Conservation (phyloP, 2,329 filamentous ascomycete genomes). For the Arthrobotrys iridis region DNA sequence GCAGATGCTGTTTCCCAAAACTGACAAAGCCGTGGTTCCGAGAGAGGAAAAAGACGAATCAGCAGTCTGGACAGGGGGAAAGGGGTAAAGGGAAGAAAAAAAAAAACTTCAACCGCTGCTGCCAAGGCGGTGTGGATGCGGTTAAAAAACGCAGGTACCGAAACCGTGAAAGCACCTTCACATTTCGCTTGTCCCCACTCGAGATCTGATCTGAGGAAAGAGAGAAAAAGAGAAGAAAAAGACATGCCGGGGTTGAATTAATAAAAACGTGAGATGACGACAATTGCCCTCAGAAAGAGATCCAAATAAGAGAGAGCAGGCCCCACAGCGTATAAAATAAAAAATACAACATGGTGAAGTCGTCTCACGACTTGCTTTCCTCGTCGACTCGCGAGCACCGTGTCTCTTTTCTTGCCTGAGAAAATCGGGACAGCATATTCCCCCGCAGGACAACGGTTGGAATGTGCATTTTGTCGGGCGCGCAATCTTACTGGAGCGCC, state of each 20-base stretch:
- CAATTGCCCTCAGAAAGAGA: constrained; percentile 1
- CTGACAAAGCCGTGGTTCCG: constrained; percentile 5
- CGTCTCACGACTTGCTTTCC: not conserved
- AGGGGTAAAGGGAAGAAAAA: constrained; percentile 3
- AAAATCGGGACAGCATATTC: constrained; percentile 13
- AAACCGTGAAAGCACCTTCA: constrained; percentile 24
- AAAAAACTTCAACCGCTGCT: constrained; percentile 10
- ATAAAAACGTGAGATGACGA: constrained; percentile 27
- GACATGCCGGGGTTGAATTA: not conserved
- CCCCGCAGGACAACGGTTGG: constrained; percentile 38
- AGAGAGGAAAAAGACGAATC: not conserved
- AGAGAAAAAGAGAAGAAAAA: constrained; percentile 23
- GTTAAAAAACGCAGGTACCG: constrained; percentile 47
- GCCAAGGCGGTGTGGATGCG: constrained; percentile 50
- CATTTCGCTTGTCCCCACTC: constrained; percentile 47
- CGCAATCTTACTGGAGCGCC: constrained; percentile 35
- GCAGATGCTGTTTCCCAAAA: constrained; percentile 35
- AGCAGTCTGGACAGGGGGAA: constrained; percentile 3
- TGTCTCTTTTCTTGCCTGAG: not conserved
- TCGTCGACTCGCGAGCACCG: not conserved
- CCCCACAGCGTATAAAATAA: constrained; percentile 24
- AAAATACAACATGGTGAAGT: not conserved
- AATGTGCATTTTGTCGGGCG: constrained; percentile 47
- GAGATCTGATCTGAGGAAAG: constrained; percentile 1
- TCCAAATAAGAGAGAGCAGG: not conserved